These are phyloP conservation scores for Pleurozium schreberi DNA, from an alignment of 225 moss, liverwort and hornwort genomes.

Conservation along the genomic window DNA sequence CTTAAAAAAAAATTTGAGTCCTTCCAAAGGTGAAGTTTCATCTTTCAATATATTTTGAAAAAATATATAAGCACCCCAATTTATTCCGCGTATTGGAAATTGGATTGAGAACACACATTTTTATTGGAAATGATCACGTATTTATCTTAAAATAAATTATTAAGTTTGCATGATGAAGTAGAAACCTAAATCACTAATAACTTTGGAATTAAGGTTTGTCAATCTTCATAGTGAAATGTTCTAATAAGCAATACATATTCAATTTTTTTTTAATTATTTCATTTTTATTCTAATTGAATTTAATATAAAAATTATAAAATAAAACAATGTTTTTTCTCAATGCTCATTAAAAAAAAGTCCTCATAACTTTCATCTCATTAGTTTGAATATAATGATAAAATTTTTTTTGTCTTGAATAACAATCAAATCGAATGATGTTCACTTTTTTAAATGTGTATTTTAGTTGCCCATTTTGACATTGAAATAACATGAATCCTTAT, in stretches of 20 bases:
- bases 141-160: neutral
- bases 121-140: no score
- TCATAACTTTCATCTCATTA: neutral
- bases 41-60: neutral
- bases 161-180: rapidly evolving
- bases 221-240: neutral
- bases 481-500: neutral
- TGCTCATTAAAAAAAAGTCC: neutral
- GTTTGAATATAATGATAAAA: rapidly evolving
- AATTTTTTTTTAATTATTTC: neutral
- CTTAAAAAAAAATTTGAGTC: rapidly evolving
- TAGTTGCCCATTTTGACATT: neutral
- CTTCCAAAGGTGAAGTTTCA: rapidly evolving
- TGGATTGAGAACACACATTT: no score
- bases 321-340: neutral
- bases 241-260: rapidly evolving
- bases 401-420: neutral
- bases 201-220: neutral
- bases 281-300: neutral
- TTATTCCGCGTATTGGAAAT: neutral
- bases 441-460: neutral
- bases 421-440: neutral
- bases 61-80: no score
- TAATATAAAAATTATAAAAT: neutral
- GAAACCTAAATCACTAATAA: neutral